Base-by-base conservation (phyloP, 805 yeast genomes). In the Spathaspora arborariae region DNA sequence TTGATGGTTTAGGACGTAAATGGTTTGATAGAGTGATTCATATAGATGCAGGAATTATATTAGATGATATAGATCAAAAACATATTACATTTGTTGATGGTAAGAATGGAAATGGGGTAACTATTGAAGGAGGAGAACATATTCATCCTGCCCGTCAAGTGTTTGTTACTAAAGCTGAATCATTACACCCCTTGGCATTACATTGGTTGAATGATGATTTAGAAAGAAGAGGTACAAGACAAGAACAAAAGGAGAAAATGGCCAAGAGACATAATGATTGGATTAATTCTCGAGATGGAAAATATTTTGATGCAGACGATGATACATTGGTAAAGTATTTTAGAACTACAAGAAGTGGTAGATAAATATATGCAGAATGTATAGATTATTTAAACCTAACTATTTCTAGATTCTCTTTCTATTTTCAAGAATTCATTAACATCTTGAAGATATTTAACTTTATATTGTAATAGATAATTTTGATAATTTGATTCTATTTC, bases 21-120 rank as follows among this genome's bases (percentile, higher is more conserved):
- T 94, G 98, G 96, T 96, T 97, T 22, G 86, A 95, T 34, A 74
- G 85, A 45, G 72, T 94, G 7, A 74, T 84, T 11, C 99, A 94
- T 64, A 70, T 94, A 52, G 81, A 78, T 55, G 77, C 80, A 45
- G 97, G 98, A 1, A 61, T 65, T 20, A 74, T 68, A 22, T 62
- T 67, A 19, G 70, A 73, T 48, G 70, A 68, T 44, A 52, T 70
- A n/a, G 45, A 54, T 10, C 64, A 64, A 48, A 53, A 53, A 13
- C 53, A 67, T 26, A 51, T 74, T 22, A 41, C 47, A 1, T 74
- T 67, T 45, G 43, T 42, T 11, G 40, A 50, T 8, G 42, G 45
- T 39, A 39, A 44, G 8, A 15, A 27, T 8, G 34, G 41, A 16
- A 42, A 26, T 1, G 49, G 54, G n/a, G 58, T 64, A 7, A 55